Conservation (phyloP, 495 filamentous ascomycete species). For the Parathielavia appendiculata region DNA sequence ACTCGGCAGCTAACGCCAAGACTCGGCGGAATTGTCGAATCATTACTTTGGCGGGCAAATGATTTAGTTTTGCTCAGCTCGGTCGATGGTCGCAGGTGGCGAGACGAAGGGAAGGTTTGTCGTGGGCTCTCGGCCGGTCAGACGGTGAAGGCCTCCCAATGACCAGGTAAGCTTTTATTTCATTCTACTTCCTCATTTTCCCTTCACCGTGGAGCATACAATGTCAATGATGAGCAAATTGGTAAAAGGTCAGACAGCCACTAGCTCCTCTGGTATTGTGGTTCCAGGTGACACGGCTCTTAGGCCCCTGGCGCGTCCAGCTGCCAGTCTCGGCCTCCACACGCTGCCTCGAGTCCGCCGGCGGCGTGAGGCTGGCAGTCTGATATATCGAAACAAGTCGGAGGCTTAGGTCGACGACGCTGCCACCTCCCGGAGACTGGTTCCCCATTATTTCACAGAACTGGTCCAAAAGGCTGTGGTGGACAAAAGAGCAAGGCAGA, state of each 20-base stretch:
- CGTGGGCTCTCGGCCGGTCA: not conserved
- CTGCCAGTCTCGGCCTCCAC: constrained; percentile 11
- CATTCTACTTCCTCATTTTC: not conserved
- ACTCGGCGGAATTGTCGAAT: not conserved
- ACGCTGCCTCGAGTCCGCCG: constrained; percentile 20
- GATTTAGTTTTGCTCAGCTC: not conserved
- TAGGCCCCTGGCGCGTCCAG: constrained; percentile 30
- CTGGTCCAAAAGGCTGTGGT: constrained; percentile 34
- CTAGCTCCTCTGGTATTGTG: constrained; percentile 34
- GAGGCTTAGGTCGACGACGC: constrained; percentile 14
- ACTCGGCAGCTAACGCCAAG: not conserved
- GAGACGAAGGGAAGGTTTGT: not conserved
- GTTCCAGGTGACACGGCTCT: constrained; percentile 35
- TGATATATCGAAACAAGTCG: constrained; percentile 26
- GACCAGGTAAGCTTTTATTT: constrained; percentile 15
- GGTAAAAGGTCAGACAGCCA: constrained; percentile 60
- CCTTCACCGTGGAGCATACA: not conserved
- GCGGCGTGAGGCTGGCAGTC: constrained; percentile 19
- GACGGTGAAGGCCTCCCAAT: not conserved
- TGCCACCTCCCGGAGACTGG: constrained; percentile 29
- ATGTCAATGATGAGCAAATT: constrained; percentile 53
- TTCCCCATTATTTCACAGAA: constrained; percentile 16
- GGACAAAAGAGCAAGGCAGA: constrained; percentile 18
- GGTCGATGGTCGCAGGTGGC: not conserved
- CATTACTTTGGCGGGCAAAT: not conserved